Evolutionary conservation across 2,329 filamentous ascomycete species (phyloP), one percentile per base, ranked within the genome.

Genomic region (Alternaria gansuensis): DNA sequence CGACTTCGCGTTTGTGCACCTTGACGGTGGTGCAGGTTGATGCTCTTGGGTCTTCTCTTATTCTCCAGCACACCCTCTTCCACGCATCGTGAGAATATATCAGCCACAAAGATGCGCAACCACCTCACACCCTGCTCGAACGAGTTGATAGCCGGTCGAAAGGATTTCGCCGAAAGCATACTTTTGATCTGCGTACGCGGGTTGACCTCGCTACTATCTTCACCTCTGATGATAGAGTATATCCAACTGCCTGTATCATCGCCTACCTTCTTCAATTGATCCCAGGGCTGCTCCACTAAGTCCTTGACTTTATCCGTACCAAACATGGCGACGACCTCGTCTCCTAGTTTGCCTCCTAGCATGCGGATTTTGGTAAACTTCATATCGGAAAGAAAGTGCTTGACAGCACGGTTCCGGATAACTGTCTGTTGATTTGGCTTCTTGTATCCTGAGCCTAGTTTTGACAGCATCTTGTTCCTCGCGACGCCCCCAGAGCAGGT

Each of bases 81-180:
- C 0, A 97, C 88, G 44, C 98, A 83, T 40, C 95, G 87, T 53
- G 91, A 89, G 77, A 90, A 95, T 51, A 99, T 96, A 75, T 99
- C 95, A 1, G 92, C 91, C 4, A 86, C 88, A 75, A 98, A 98
- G 54, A 99, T 97, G 10, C 89, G 85, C 37, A 99, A 82, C 95
- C 95, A 99, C 60, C 88, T 88, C 24, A 86, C 82, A 1, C 89
- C 94, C 75, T 96, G 91, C 23, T 95, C 92, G 17, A 86, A 80
- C 2, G 84, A 89, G 66, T 88, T 90, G 73, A 98, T 94, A 55
- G 85, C 87, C 0, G 95, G 95, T 26, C 91, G 85, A 72, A 99
- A 99, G 0, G 93, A 96, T 75, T 99, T 99, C 21, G 95, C 93
- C 1, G 93, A 97, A 13, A 98, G 83, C 93, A 99, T 98, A 14